Conservation (phyloP, 2,329 filamentous ascomycete genomes). For the Fusarium marasasianum region DNA sequence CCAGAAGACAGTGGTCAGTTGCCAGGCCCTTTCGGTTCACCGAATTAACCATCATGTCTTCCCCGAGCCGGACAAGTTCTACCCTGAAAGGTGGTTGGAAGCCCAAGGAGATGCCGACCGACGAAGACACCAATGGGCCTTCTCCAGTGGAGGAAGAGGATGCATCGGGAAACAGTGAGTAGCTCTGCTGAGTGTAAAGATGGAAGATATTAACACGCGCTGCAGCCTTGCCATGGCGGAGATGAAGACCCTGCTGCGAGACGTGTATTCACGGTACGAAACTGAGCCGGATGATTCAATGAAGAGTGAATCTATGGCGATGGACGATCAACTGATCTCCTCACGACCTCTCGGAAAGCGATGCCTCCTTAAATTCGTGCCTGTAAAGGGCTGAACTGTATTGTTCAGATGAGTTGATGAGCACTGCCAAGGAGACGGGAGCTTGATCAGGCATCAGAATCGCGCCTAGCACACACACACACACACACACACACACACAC, state of each 20-base stretch:
- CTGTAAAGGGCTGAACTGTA: conserved; percentile 34
- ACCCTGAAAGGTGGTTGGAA: conserved; percentile 85
- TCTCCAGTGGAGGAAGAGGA: conserved; percentile 71
- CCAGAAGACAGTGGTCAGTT: conserved; percentile 64
- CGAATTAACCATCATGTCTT: conserved; percentile 73
- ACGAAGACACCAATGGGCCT: conserved; percentile 70
- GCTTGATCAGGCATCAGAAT: neutral
- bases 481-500: neutral
- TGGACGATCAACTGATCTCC: conserved; percentile 75
- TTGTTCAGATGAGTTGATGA: neutral
- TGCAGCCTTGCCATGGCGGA: conserved; percentile 67
- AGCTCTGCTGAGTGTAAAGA: neutral
- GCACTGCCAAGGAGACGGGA: neutral
- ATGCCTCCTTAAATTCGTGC: conserved; percentile 64
- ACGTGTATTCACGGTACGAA: conserved; percentile 67
- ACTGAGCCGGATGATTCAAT: conserved; percentile 65
- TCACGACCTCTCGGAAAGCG: conserved; percentile 68
- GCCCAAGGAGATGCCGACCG: conserved; percentile 77
- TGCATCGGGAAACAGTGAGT: conserved; percentile 75
- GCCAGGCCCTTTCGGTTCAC: conserved; percentile 69
- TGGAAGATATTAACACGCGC: neutral
- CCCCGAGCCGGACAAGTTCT: conserved; percentile 78
- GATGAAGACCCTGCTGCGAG: conserved; percentile 73
- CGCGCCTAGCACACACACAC: neutral
- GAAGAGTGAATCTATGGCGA: conserved; percentile 66